Conservation (phyloP, 2,329 filamentous ascomycete genomes). For the Venturia nashicola region DNA sequence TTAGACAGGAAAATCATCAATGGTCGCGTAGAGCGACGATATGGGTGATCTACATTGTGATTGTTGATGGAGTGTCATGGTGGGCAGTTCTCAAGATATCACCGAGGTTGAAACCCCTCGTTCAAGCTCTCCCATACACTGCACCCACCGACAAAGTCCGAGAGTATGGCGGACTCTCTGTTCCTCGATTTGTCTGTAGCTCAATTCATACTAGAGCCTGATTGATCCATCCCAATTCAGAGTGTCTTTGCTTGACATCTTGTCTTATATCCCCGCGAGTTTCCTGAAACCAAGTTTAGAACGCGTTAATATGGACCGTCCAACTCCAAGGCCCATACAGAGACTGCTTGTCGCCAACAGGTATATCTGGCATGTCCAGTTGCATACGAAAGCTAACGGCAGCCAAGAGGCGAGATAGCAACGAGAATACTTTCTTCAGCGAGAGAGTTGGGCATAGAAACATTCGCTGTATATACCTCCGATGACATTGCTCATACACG, state of each 20-base stretch:
- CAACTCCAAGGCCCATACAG: slow-evolving; percentile 28
- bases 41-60: neutral
- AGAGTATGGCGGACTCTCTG: neutral
- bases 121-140: neutral
- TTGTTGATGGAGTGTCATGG: neutral
- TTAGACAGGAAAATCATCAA: neutral
- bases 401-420: slow-evolving; percentile 50
- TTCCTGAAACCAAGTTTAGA: slow-evolving; percentile 2
- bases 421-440: slow-evolving; percentile 47
- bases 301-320: slow-evolving; percentile 11
- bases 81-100: neutral
- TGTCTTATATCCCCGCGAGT: no score
- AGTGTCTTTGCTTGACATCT: no score
- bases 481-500: slow-evolving; percentile 44
- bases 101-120: slow-evolving; percentile 1
- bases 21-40: neutral
- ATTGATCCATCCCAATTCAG: neutral
- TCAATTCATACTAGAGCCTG: neutral
- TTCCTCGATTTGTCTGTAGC: neutral
- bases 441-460: slow-evolving; percentile 45
- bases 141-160: neutral
- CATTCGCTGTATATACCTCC: slow-evolving; percentile 42
- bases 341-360: slow-evolving; percentile 43
- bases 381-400: neutral
- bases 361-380: slow-evolving; percentile 18